These are phyloP conservation scores for Alternaria gansuensis DNA, from an alignment of 2,329 filamentous ascomycete genomes.

Conservation along the genomic window DNA sequence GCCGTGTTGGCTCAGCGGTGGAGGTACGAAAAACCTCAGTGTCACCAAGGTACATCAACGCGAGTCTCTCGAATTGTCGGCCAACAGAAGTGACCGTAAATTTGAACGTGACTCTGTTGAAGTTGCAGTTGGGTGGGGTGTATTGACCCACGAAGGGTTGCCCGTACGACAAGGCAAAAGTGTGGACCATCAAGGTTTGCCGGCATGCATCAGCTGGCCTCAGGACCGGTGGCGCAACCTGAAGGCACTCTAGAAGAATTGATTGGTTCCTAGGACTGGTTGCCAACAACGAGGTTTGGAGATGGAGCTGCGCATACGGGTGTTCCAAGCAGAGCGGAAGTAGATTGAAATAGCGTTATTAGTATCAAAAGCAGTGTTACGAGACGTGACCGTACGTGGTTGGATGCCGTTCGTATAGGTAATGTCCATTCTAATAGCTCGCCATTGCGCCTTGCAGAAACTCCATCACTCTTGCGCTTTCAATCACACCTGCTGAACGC, in stretches of 20 bases:
- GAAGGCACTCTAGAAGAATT: slow-evolving; percentile 68
- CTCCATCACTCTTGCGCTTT: slow-evolving; percentile 28
- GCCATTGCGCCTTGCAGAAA: slow-evolving; percentile 28
- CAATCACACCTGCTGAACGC: slow-evolving; percentile 30
- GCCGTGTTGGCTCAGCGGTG: slow-evolving; percentile 77
- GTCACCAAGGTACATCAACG: slow-evolving; percentile 77
- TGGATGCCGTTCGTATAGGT: slow-evolving; percentile 24
- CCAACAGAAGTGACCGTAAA: slow-evolving; percentile 77
- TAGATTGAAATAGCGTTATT: slow-evolving; percentile 44
- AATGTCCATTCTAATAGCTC: slow-evolving; percentile 20
- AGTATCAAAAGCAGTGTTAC: slow-evolving; percentile 47
- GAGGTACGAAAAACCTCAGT: slow-evolving; percentile 84
- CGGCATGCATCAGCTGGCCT: slow-evolving; percentile 60
- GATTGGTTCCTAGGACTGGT: slow-evolving; percentile 38
- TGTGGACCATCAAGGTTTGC: slow-evolving; percentile 72
- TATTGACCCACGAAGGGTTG: slow-evolving; percentile 75
- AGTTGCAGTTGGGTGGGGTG: slow-evolving; percentile 71
- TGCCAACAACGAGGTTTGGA: slow-evolving; percentile 27
- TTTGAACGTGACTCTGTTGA: slow-evolving; percentile 79
- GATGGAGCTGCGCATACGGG: slow-evolving; percentile 23
- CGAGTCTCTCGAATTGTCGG: slow-evolving; percentile 79
- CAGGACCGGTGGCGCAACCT: slow-evolving; percentile 73
- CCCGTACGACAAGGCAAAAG: slow-evolving; percentile 78
- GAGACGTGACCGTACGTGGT: slow-evolving; percentile 28
- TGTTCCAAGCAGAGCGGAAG: slow-evolving; percentile 33